phyloP scores from a whole-genome alignment of 2,329 filamentous ascomycete genomes.

The Neurospora sp. region DNA sequence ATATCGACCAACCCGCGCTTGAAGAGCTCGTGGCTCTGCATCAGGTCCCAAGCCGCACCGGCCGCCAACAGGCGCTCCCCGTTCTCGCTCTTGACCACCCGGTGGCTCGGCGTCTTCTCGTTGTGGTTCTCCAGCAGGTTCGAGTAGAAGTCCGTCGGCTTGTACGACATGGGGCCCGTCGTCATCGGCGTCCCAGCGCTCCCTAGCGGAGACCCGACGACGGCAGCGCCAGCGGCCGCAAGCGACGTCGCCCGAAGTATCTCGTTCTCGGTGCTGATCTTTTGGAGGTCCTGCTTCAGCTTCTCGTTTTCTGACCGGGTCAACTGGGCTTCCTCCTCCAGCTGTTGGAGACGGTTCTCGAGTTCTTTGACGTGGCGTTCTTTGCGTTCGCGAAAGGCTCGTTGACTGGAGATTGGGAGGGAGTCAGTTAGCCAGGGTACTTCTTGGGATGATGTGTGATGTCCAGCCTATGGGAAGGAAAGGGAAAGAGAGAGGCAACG shows the following conservation, averaged over 20 bases:
- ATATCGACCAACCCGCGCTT: constrained; percentile 72
- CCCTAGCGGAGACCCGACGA: constrained; percentile 28
- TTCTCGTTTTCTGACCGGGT: constrained; percentile 78
- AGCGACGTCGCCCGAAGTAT: constrained; percentile 72
- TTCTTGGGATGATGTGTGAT: background rate
- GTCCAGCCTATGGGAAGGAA: background rate
- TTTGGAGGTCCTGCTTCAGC: constrained; percentile 73
- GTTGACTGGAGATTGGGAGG: constrained; percentile 51
- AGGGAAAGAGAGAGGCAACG: background rate
- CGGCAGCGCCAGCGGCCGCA: constrained; percentile 23
- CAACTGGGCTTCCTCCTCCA: constrained; percentile 64
- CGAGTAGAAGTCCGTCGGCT: constrained; percentile 61
- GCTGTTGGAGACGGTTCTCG: constrained; percentile 68
- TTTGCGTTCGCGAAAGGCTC: constrained; percentile 92
- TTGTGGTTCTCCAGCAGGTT: constrained; percentile 50
- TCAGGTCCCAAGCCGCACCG: constrained; percentile 80
- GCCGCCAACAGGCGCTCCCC: constrained; percentile 64
- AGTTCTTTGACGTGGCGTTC: constrained; percentile 86
- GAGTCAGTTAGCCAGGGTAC: constrained; percentile 4
- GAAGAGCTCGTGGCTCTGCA: constrained; percentile 70
- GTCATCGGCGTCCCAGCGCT: constrained; percentile 38
- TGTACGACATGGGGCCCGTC: constrained; percentile 61
- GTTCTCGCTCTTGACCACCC: constrained; percentile 54
- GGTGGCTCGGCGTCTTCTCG: constrained; percentile 56
- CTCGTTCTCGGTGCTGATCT: constrained; percentile 82